Conservation (phyloP, 345 rosid species). For the Noccaea caerulescens region DNA sequence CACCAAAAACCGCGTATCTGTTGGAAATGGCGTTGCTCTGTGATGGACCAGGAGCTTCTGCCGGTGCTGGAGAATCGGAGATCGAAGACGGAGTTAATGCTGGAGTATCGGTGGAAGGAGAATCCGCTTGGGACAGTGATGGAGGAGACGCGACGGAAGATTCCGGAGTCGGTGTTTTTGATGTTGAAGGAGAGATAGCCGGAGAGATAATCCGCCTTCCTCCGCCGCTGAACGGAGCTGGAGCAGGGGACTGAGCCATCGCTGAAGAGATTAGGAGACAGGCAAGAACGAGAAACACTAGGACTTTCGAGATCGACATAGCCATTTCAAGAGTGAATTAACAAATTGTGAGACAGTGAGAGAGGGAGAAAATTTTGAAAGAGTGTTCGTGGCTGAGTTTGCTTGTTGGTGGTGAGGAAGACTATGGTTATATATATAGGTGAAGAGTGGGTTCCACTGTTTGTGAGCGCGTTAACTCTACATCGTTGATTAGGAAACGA, state of each 20-base stretch:
- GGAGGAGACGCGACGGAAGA: constrained; percentile 26
- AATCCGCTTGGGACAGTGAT: constrained; percentile 21
- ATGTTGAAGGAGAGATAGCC: constrained; percentile 19
- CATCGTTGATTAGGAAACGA: constrained; percentile 3
- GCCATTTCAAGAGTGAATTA: not conserved
- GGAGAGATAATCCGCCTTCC: constrained; percentile 31
- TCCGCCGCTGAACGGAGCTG: constrained; percentile 26
- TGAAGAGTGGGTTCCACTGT: not conserved
- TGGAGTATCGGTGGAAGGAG: constrained; percentile 26
- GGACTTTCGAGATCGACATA: constrained; percentile 11
- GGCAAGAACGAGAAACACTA: not conserved
- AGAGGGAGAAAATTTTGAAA: not conserved
- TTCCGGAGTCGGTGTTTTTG: constrained; percentile 15
- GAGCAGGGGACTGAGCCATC: constrained; percentile 36
- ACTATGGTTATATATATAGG: constrained; percentile 2
- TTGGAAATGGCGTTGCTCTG: constrained; percentile 12
- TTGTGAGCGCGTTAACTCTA: not conserved
- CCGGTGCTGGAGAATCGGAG: constrained; percentile 32
- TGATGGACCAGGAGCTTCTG: constrained; percentile 36
- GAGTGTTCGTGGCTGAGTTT: not conserved
- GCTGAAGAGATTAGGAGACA: constrained; percentile 21
- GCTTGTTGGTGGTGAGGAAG: constrained; percentile 9
- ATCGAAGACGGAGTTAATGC: constrained; percentile 24
- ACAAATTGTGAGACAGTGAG: not conserved
- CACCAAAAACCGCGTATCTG: constrained; percentile 25